phyloP scores from a whole-genome alignment of 2,329 filamentous ascomycete species.

The Dichotomopilus funicola region DNA sequence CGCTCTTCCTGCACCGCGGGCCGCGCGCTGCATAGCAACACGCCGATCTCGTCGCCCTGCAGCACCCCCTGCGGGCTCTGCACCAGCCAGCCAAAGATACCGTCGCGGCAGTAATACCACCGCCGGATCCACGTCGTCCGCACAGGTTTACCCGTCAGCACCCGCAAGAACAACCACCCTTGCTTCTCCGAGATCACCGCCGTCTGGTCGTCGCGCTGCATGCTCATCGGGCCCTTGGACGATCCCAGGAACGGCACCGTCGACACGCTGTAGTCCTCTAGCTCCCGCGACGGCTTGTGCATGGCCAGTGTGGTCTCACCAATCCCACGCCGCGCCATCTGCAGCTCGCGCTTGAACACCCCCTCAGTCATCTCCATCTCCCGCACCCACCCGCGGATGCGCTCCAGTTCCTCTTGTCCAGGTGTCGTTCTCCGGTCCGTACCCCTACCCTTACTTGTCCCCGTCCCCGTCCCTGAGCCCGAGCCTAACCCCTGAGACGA shows the following conservation, averaged over 20 bases:
- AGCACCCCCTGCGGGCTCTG: constrained; percentile 81
- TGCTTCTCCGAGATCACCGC: constrained; percentile 69
- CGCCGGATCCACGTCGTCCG: constrained; percentile 82
- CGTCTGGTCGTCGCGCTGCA: constrained; percentile 50
- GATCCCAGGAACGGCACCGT: constrained; percentile 78
- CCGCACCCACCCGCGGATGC: constrained; percentile 84
- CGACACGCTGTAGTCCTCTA: constrained; percentile 86
- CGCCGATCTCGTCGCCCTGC: constrained; percentile 92
- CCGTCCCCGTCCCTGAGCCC: background rate
- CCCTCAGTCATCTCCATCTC: constrained; percentile 90
- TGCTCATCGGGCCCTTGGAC: constrained; percentile 58
- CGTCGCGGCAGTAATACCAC: constrained; percentile 94
- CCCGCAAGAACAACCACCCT: constrained; percentile 84
- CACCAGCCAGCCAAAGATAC: constrained; percentile 91
- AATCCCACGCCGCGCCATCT: constrained; percentile 71
- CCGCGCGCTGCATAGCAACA: constrained; percentile 86
- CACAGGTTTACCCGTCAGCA: constrained; percentile 78
- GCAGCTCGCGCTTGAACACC: constrained; percentile 73
- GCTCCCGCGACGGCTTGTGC: constrained; percentile 76
- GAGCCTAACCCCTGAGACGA: constrained; percentile 27
- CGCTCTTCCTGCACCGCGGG: constrained; percentile 88
- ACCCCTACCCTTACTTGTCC: constrained; percentile 41
- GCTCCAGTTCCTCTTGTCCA: constrained; percentile 76
- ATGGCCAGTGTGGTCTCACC: constrained; percentile 66
- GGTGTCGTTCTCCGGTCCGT: constrained; percentile 33